These are phyloP conservation scores for Macrolepiota fuliginosa DNA, from an alignment of 768 basidiomycete species.

Conservation along the genomic window DNA sequence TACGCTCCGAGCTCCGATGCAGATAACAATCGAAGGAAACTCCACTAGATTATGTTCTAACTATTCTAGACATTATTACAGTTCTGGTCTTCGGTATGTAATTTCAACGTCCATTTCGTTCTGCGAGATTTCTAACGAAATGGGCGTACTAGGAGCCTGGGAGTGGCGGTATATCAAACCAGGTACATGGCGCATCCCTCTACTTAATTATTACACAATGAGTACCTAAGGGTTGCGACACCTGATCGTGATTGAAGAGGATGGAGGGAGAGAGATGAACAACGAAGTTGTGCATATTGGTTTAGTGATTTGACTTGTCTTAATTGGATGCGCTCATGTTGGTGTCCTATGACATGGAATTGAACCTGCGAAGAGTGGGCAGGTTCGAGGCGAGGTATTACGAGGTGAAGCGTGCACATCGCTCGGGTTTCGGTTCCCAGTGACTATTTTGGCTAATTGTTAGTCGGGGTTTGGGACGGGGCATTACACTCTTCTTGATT, in stretches of 20 bases:
- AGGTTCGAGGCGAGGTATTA: background rate
- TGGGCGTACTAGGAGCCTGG: background rate
- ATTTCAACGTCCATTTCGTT: background rate
- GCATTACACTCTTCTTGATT: background rate
- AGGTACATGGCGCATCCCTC: constrained; percentile 4
- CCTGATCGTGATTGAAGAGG: background rate
- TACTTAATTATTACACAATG: background rate
- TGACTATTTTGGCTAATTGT: background rate
- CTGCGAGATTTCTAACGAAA: background rate
- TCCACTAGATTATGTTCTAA: background rate
- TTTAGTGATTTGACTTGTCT: background rate
- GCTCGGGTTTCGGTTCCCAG: background rate
- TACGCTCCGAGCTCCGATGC: background rate
- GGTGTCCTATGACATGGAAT: background rate
- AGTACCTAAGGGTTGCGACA: background rate
- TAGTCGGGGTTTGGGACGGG: background rate
- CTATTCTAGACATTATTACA: background rate
- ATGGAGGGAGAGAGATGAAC: constrained; percentile 3
- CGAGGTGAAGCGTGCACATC: background rate
- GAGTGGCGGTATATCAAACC: background rate
- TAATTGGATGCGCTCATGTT: background rate
- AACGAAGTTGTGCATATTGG: background rate
- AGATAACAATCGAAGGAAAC: background rate
- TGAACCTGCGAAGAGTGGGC: background rate
- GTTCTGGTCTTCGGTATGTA: background rate